Evolutionary conservation across 73 alveolate species (phyloP), one percentile per base, ranked within the genome.

Genomic region (Tetrahymena elliotti): DNA sequence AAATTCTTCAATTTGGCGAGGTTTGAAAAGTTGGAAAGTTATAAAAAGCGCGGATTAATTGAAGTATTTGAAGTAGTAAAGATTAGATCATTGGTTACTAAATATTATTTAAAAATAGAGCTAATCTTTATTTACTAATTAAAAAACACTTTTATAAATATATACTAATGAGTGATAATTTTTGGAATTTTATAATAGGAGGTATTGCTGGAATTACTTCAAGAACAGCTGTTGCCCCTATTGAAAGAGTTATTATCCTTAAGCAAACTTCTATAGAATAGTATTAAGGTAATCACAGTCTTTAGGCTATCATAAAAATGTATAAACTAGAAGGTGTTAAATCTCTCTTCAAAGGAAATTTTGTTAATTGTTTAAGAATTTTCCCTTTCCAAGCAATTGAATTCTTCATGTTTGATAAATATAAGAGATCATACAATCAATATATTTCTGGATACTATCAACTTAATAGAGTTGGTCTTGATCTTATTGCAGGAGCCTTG

Each of bases 311-410:
- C 33, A 20, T 52, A 34, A 38, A 35, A 20, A 94, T 94, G 96
- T 84, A 94, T 52, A 83, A 52, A 4, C 0, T 22, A 24, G 96
- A 94, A 31, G 96, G 96, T 36, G 40, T 84, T 18, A 83, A n/a
- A 24, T 41, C 94, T 16, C 53, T 68, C 94, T 94, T 94, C 35
- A 94, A 94, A 84, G 96, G 96, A 7, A 94, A 94, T 83, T 93
- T 83, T 35, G 96, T 93, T 16, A 94, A 94, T 39, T 83, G 96
- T 52, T 24, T 94, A 37, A 82, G 96, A 94, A 94, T 94, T 33
- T 93, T 93, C 39, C 96, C 96, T 37, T 94, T 94, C 52, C 38
- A 94, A 94, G 96, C 96, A 4, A 94, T 94, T 24, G 96, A 94
- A 35, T 94, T 94, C 52, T 94, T 68, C 84, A n/a, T 94, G 35